phyloP scores from a whole-genome alignment of 805 yeast species.

The Vanderwaltozyma verrucispora region DNA sequence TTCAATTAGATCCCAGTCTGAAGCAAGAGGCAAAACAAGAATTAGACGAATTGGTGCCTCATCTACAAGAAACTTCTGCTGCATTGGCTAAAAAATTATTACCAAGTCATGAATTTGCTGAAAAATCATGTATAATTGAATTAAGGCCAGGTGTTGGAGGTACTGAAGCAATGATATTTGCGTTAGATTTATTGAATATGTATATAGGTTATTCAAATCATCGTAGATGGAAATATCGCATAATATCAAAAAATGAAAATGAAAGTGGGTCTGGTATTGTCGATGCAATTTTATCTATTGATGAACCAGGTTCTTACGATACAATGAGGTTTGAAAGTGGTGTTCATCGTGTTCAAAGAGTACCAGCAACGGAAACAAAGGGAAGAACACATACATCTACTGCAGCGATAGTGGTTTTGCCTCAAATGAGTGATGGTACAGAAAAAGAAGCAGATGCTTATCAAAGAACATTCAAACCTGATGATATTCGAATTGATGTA shows the following conservation, averaged over 20 bases:
- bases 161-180: conserved; percentile 79
- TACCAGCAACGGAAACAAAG: conserved; percentile 87
- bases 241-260: conserved; percentile 47
- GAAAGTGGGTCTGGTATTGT: conserved; percentile 57
- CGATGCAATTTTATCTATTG: conserved; percentile 67
- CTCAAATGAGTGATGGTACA: conserved; percentile 56
- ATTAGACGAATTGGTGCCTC: conserved; percentile 36
- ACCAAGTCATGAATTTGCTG: conserved; percentile 70
- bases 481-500: conserved; percentile 87
- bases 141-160: conserved; percentile 96
- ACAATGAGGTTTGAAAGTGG: conserved; percentile 79
- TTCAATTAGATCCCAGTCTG: conserved; percentile 26
- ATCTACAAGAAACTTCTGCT: conserved; percentile 33
- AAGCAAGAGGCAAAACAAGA: conserved; percentile 56
- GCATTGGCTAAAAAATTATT: conserved; percentile 48
- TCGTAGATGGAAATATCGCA: conserved; percentile 55
- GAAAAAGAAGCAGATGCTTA: conserved; percentile 38
- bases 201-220: conserved; percentile 59
- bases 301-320: conserved; percentile 69
- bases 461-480: conserved; percentile 69
- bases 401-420: conserved; percentile 88
- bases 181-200: conserved; percentile 73
- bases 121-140: conserved; percentile 70
- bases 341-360: conserved; percentile 89
- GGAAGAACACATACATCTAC: conserved; percentile 95